A percentile compares a stretch with the other conserved stretches of the same genome.
Conservation (phyloP, 2,329 filamentous ascomycete genomes). For the Geosmithia morbida region DNA sequence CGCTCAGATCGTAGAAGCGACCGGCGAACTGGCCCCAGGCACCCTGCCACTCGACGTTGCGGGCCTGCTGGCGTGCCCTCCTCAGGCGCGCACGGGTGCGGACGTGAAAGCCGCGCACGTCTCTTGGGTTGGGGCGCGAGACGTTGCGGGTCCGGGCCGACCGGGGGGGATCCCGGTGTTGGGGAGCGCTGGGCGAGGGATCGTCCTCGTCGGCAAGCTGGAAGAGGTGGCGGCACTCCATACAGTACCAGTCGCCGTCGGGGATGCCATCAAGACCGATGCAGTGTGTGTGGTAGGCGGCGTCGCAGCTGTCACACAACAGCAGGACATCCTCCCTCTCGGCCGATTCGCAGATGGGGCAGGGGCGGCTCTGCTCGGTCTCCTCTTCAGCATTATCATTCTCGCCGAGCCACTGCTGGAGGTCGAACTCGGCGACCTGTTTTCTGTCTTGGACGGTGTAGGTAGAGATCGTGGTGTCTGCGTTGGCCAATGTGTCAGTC, state of each 20-base stretch:
- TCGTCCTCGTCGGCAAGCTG: slow-evolving; percentile 16
- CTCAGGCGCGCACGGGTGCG: slow-evolving; percentile 45
- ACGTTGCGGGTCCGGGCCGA: slow-evolving; percentile 8
- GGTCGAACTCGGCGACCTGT: slow-evolving; percentile 81
- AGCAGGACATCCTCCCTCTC: slow-evolving; percentile 77
- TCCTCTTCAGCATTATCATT: slow-evolving; percentile 53
- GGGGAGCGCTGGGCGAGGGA: neutral
- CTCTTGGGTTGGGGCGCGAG: slow-evolving; percentile 16
- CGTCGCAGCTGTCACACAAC: slow-evolving; percentile 83
- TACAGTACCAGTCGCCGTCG: slow-evolving; percentile 76
- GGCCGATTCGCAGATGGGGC: slow-evolving; percentile 67
- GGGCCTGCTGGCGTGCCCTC: slow-evolving; percentile 43
- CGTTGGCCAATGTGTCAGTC: neutral
- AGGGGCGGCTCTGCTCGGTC: slow-evolving; percentile 56
- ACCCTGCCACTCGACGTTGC: slow-evolving; percentile 76
- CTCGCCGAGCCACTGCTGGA: slow-evolving; percentile 58
- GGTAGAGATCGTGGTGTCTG: slow-evolving; percentile 40
- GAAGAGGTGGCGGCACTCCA: slow-evolving; percentile 53
- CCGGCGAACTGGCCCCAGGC: slow-evolving; percentile 59
- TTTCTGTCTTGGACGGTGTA: slow-evolving; percentile 67
- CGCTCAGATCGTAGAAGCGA: slow-evolving; percentile 43
- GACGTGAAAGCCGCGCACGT: slow-evolving; percentile 19
- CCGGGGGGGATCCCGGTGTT: neutral
- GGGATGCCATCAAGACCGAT: slow-evolving; percentile 69
- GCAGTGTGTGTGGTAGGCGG: slow-evolving; percentile 83